Evolutionary conservation across 164 flowering plant species (phyloP).

Genomic region (Umbellularia californica): DNA sequence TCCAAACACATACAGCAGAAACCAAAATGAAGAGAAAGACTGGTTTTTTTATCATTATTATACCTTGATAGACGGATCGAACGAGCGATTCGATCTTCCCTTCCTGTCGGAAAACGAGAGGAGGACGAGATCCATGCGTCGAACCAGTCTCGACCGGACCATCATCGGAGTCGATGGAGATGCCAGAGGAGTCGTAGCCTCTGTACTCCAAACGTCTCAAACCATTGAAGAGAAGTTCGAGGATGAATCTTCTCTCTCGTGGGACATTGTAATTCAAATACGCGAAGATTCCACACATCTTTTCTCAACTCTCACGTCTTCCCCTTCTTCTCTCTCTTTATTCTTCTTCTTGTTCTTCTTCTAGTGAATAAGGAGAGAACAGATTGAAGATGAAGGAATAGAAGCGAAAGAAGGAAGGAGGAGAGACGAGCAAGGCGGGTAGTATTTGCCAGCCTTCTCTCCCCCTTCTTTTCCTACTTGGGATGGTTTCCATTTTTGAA

Average conservation of each 20-base stretch:
- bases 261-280: constrained; percentile 71
- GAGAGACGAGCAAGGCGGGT: too few relatives aligned
- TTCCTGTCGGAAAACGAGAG: constrained; percentile 81
- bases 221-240: constrained; percentile 86
- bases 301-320: background rate
- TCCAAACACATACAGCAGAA: too few relatives aligned
- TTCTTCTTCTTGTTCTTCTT: background rate
- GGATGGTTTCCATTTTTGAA: too few relatives aligned
- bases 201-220: constrained; percentile 87
- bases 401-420: too few relatives aligned
- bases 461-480: too few relatives aligned
- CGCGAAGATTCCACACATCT: constrained; percentile 97
- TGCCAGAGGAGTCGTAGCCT: constrained; percentile 96
- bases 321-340: background rate
- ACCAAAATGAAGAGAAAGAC: background rate
- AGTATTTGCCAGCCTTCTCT: too few relatives aligned
- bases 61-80: constrained; percentile 79
- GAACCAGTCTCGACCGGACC: constrained; percentile 4
- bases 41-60: background rate
- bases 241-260: constrained; percentile 69
- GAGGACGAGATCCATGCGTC: constrained; percentile 18
- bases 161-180: constrained; percentile 57
- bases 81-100: constrained; percentile 96
- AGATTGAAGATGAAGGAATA: too few relatives aligned
- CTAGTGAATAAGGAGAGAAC: too few relatives aligned